Evolutionary conservation across 345 rosid species (phyloP), one percentile per base, ranked within the genome.

Genomic region (Populus alba): DNA sequence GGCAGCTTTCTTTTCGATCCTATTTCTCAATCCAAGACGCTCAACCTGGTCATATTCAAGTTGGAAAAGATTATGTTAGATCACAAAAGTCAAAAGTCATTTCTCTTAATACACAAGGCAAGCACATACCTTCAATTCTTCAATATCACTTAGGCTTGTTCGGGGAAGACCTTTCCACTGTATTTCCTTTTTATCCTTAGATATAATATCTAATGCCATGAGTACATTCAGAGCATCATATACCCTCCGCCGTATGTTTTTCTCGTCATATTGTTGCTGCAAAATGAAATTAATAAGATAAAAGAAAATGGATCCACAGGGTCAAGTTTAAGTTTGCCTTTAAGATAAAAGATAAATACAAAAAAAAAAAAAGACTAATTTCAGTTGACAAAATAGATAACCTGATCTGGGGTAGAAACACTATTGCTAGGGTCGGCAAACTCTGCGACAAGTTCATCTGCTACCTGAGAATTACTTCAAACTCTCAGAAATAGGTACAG

Each of bases 91-190:
- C 45, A 25, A 39, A 23, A 62, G 73, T n/a, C 27, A 79, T 70
- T 49, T 76, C 68, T 29, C 66, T 77, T 43, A 37, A 76, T 71
- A 41, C 41, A 25, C 18, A 37, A 75, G 76, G 68, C 20, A 68
- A 59, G 35, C 25, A 76, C 74, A 74, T 80, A 97, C 99, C 99
- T 97, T 97, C 78, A 97, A 75, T 85, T 92, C 98, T 84, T 97
- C 94, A 75, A 97, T 86, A 87, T 97, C 99, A 79, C 89, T 90
- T 74, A 92, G 86, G 81, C 97, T 97, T 49, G 98, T 91, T 35
- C 94, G 94, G 76, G 98, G 99, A 79, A 97, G 94, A 84, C 99
- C 99, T 87, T 88, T 92, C 99, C 99, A 97, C 49, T 91, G 98
- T 81, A 97, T 97, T 81, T 94, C 98, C 51, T 97, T 97, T 82